Evolutionary conservation across 345 rosid genomes (phyloP).

Genomic region (Eutrema japonicum): DNA sequence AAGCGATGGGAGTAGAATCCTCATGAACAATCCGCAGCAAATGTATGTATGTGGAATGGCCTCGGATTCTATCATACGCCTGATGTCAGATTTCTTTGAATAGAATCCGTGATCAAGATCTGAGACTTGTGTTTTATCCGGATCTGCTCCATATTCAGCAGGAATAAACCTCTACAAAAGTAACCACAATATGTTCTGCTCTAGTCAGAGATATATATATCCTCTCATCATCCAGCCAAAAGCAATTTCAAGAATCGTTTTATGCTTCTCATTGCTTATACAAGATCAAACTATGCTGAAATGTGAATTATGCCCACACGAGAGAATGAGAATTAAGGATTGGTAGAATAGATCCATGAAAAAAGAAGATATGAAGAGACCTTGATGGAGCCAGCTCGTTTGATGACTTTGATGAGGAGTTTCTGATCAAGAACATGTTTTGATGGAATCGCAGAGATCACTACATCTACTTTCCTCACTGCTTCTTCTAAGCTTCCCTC

Average conservation of each 20-base stretch:
- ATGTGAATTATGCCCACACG: neutral
- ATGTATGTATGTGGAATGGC: conserved; percentile 71
- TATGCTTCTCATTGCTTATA: neutral
- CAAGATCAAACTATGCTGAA: conserved; percentile 2
- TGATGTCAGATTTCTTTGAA: conserved; percentile 61
- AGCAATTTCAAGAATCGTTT: neutral
- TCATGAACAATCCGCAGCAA: conserved; percentile 70
- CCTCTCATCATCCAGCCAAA: neutral
- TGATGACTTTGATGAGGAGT: conserved; percentile 62
- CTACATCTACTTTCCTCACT: conserved; percentile 73
- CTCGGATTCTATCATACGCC: conserved; percentile 65
- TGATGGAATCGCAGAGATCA: conserved; percentile 74
- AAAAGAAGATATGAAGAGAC: conserved; percentile 33
- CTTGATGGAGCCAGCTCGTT: conserved; percentile 59
- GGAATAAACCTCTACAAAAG: conserved; percentile 78
- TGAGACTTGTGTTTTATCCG: conserved; percentile 64
- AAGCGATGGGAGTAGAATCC: conserved; percentile 69
- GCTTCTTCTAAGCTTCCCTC: conserved; percentile 66
- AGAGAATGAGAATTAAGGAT: neutral
- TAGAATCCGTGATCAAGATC: conserved; percentile 67
- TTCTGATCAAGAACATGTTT: conserved; percentile 71
- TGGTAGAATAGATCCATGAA: neutral
- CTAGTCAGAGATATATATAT: neutral
- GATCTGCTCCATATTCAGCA: conserved; percentile 81
- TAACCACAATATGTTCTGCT: neutral